phyloP scores from a whole-genome alignment of 2,329 filamentous ascomycete genomes.

The Pezizomycotina sp. region DNA sequence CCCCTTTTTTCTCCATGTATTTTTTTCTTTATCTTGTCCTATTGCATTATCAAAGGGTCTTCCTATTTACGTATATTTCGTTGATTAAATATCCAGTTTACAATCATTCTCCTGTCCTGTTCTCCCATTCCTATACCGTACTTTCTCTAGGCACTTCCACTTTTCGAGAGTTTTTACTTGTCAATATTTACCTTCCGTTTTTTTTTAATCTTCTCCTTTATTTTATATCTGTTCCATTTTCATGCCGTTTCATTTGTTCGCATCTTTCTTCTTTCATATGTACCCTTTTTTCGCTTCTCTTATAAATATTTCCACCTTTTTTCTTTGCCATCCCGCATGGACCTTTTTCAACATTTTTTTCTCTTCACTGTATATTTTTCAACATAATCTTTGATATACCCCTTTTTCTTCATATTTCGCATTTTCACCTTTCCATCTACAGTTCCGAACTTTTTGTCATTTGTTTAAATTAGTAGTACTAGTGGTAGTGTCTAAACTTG shows the following conservation, averaged over 20 bases:
- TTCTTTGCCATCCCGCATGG: slow-evolving; percentile 7
- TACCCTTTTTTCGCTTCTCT: slow-evolving; percentile 2
- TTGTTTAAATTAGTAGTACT: slow-evolving; percentile 5
- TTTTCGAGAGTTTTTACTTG: slow-evolving; percentile 10
- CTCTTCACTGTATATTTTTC: slow-evolving; percentile 17
- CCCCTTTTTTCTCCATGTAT: slow-evolving; percentile 20
- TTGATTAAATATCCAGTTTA: slow-evolving; percentile 17
- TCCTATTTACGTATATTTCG: slow-evolving; percentile 19
- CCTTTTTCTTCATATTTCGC: background rate
- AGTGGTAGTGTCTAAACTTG: slow-evolving; percentile 18
- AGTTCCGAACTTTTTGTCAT: slow-evolving; percentile 1
- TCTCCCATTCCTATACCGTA: slow-evolving; percentile 1
- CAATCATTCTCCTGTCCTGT: slow-evolving; percentile 20
- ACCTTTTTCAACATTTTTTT: slow-evolving; percentile 8
- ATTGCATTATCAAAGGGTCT: slow-evolving; percentile 2
- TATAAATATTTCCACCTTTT: slow-evolving; percentile 8
- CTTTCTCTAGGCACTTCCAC: background rate
- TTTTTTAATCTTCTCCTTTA: slow-evolving; percentile 13
- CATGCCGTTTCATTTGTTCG: background rate
- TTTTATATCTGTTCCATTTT: slow-evolving; percentile 15
- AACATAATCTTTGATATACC: background rate
- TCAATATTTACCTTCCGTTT: slow-evolving; percentile 5
- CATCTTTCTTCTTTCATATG: slow-evolving; percentile 3
- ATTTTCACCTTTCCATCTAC: background rate
- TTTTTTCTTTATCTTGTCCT: slow-evolving; percentile 8